Evolutionary conservation across 1,139 yeast genomes (phyloP), one percentile per base, ranked within the genome.

Genomic region (Zygosaccharomyces pseudobailii): DNA sequence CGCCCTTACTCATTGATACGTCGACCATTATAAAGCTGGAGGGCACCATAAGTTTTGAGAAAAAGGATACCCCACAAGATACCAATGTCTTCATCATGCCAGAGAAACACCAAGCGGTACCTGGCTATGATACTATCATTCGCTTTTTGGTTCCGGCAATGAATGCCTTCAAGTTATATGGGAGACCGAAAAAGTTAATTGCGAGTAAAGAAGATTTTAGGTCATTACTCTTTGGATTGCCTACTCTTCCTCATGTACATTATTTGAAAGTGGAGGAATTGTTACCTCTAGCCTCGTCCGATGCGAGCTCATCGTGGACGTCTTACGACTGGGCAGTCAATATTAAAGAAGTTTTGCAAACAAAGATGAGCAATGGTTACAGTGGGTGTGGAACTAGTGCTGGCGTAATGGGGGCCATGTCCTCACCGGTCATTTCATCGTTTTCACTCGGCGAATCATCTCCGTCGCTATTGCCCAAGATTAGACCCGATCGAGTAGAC

Each of bases 81-180:
- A 84, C 96, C 1, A 79, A 89, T n/a, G 80, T 92, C 32, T 90
- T 90, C 63, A 71, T 92, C 55, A 90, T 92, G 97, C 97, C 97
- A 4, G 97, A 92, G 63, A 85, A 79, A 59, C 97, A 89, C 66
- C 84, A 90, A 33, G 83, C 96, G 9, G 96, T 92, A 35, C 94
- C 94, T 0, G 97, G 97, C 5, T 90, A 84, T 66, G 97, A 92
- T 66, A 90, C 97, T 1, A 75, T 90, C 59, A 90, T 92, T 50
- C 74, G 97, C 54, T 89, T 88, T 62, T 70, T 92, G 58, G 75
- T 92, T 5, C 97, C 97, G 0, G 71, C 87, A 22, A 73, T 88
- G 69, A 96, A 92, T 63, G 79, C 95, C 1, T 92, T 89, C 69
- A 83, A 83, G 37, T 74, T 92, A 39, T 92, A 92, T 61, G 98